phyloP scores from a whole-genome alignment of 164 flowering plant species.

The Vitis riparia region DNA sequence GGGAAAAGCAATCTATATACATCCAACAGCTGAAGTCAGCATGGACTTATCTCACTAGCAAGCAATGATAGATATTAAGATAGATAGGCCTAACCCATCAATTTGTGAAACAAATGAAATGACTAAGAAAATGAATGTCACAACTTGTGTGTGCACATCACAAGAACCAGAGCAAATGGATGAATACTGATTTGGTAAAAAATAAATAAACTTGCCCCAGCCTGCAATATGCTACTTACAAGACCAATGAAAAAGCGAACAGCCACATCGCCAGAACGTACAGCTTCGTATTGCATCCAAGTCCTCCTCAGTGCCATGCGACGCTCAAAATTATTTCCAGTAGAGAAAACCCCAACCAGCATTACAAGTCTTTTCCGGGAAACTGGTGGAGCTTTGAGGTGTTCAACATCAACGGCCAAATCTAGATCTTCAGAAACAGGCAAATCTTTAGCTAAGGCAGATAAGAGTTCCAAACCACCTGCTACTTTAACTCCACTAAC shows the following conservation, averaged over 20 bases:
- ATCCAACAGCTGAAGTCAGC: no score
- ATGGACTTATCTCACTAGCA: no score
- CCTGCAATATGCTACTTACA: constrained; percentile 48
- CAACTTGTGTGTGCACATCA: no score
- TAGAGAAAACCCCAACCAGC: constrained; percentile 83
- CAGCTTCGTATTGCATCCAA: constrained; percentile 90
- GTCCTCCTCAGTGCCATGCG: constrained; percentile 92
- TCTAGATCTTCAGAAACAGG: constrained; percentile 75
- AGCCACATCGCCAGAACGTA: constrained; percentile 80
- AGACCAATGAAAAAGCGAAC: constrained; percentile 89
- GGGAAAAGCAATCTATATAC: no score
- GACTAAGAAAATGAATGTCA: no score
- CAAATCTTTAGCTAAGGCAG: constrained; percentile 68
- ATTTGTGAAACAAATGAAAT: no score
- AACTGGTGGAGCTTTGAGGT: constrained; percentile 68
- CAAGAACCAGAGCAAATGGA: background rate
- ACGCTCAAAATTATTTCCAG: constrained; percentile 86
- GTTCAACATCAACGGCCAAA: constrained; percentile 40
- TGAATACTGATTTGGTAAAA: background rate
- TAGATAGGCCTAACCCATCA: no score
- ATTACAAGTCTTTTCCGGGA: constrained; percentile 54
- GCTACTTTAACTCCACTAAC: constrained; percentile 56
- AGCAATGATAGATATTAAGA: no score
- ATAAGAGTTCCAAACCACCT: constrained; percentile 61
- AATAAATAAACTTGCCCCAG: background rate